phyloP scores from a whole-genome alignment of 441 rosid genomes.

The Flueggea neowawraea region DNA sequence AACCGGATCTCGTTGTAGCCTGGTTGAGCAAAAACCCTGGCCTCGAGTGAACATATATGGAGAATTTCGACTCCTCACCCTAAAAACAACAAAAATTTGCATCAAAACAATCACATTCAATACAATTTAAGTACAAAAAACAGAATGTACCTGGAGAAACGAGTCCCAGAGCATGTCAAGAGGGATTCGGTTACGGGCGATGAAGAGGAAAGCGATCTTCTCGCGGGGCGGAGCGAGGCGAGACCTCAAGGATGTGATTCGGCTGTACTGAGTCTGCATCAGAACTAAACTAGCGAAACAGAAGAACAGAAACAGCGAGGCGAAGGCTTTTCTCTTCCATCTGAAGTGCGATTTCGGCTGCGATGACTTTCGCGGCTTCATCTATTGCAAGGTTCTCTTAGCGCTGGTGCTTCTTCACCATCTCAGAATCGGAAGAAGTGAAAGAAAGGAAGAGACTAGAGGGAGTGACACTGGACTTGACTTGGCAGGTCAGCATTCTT shows the following conservation, averaged over 20 bases:
- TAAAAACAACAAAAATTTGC: conserved; percentile 16
- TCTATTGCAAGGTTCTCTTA: conserved; percentile 16
- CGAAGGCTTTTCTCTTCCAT: conserved; percentile 72
- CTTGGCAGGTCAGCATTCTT: too few relatives aligned
- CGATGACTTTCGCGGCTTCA: conserved; percentile 64
- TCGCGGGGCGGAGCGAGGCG: conserved; percentile 29
- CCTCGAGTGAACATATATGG: conserved; percentile 90
- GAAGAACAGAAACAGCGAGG: conserved; percentile 36
- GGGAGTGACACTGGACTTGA: too few relatives aligned
- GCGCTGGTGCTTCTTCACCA: neutral
- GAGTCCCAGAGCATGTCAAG: conserved; percentile 88
- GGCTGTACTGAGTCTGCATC: conserved; percentile 57
- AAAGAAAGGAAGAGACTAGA: too few relatives aligned
- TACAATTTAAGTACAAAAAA: neutral
- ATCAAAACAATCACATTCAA: neutral
- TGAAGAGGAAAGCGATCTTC: conserved; percentile 78
- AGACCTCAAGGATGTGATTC: conserved; percentile 38
- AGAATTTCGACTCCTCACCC: conserved; percentile 77
- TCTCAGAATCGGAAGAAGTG: neutral
- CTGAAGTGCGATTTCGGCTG: conserved; percentile 45
- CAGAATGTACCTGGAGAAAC: conserved; percentile 53
- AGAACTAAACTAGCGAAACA: conserved; percentile 53
- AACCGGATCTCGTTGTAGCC: conserved; percentile 74
- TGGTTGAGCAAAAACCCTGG: conserved; percentile 85
- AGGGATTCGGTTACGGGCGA: conserved; percentile 81